phyloP scores from a whole-genome alignment of 2,329 filamentous ascomycete species.

The Cladosporium austrohemisphaericum region DNA sequence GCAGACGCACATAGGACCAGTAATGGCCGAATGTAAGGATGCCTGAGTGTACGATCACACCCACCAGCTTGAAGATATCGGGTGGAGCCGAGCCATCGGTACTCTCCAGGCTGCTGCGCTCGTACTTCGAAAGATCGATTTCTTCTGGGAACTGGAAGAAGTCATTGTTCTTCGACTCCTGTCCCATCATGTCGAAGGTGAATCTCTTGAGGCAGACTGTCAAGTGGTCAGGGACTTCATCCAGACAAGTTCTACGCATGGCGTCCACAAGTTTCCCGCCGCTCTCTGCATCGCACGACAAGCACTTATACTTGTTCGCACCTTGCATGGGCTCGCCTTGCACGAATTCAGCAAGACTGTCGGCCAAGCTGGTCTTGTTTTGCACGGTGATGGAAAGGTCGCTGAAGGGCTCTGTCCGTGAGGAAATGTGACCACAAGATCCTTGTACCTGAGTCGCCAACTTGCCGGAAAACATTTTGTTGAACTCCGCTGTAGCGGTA shows the following conservation, averaged over 20 bases:
- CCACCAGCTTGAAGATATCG: constrained; percentile 90
- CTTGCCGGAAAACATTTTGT: constrained; percentile 84
- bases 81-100: constrained; percentile 52
- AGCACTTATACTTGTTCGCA: constrained; percentile 96
- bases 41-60: constrained; percentile 87
- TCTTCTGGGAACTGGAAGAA: constrained; percentile 79
- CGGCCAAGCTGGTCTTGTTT: constrained; percentile 75
- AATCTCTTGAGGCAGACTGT: constrained; percentile 94
- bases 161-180: constrained; percentile 89
- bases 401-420: constrained; percentile 83
- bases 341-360: constrained; percentile 92
- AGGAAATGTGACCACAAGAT: constrained; percentile 90
- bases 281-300: constrained; percentile 68
- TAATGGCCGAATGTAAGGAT: constrained; percentile 95
- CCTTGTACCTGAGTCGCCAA: constrained; percentile 93
- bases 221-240: constrained; percentile 86
- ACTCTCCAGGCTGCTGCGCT: constrained; percentile 74
- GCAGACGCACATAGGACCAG: constrained; percentile 89
- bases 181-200: constrained; percentile 73
- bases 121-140: constrained; percentile 87
- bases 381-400: constrained; percentile 96
- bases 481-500: constrained; percentile 68
- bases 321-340: constrained; percentile 96
- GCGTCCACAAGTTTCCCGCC: constrained; percentile 68
- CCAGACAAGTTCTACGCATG: constrained; percentile 81